Evolutionary conservation across 1,284 basidiomycete species (phyloP).

Genomic region (Pterulicium gracile): DNA sequence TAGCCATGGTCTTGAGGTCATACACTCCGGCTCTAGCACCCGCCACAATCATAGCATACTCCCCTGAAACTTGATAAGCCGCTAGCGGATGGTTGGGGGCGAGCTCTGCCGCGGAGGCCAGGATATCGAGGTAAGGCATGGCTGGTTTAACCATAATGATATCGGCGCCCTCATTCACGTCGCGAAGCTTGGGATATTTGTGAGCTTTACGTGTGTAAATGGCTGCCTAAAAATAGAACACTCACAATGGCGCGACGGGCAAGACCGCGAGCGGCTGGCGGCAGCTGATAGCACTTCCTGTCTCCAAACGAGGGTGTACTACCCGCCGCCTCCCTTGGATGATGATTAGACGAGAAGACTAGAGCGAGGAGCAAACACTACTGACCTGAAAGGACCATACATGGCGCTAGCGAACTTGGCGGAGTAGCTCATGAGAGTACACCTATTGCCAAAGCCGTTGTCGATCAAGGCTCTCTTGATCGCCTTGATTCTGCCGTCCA

Average conservation of each 20-base stretch:
- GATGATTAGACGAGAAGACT: conserved; percentile 5
- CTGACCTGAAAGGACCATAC: conserved; percentile 94
- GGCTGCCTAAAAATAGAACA: conserved; percentile 8
- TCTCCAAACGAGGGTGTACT: conserved; percentile 92
- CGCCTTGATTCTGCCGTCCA: conserved; percentile 89
- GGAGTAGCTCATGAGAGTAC: conserved; percentile 95
- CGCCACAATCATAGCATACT: conserved; percentile 95
- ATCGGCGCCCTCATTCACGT: conserved; percentile 91
- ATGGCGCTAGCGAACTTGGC: conserved; percentile 97
- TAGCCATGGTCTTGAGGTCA: conserved; percentile 85
- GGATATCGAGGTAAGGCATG: conserved; percentile 93
- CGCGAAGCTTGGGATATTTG: conserved; percentile 55
- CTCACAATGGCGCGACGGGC: conserved; percentile 89
- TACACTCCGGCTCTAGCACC: conserved; percentile 92
- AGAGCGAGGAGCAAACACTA: conserved; percentile 4
- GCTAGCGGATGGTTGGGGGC: conserved; percentile 85
- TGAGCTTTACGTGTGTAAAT: conserved; percentile 1
- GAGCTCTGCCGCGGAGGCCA: conserved; percentile 78
- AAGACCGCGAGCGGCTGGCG: conserved; percentile 80
- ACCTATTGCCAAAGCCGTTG: conserved; percentile 74
- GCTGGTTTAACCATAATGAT: conserved; percentile 99
- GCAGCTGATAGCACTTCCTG: conserved; percentile 96
- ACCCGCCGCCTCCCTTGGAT: conserved; percentile 81
- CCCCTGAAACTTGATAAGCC: conserved; percentile 94
- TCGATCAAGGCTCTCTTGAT: conserved; percentile 87